Base-by-base conservation (phyloP, 2,329 filamentous ascomycete genomes). In the Didymella keratinophila region DNA sequence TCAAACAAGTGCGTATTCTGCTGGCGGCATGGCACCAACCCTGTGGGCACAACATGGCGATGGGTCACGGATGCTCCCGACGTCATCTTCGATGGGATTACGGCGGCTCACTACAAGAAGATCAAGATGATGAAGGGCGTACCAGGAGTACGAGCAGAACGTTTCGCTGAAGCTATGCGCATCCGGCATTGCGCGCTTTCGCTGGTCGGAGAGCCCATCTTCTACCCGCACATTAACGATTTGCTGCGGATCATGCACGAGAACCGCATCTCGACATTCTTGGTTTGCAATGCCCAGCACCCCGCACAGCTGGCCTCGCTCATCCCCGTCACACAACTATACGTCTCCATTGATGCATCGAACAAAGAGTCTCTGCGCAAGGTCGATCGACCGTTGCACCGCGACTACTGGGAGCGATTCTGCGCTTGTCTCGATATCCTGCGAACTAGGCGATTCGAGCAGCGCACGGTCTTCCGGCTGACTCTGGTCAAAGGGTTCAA, bases 1-100 rank as follows among this genome's bases (percentile, higher is more conserved):
- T 95, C 90, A 62, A 98, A 98, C 81, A 98, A 99, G 77, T 98
- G 95, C 77, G 92, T 99, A 65, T 99, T 98, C 78, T 99, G 94
- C 83, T 99, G 94, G 95, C 89, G 95, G 7, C 95, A 98, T 74
- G 95, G 94, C 52, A 98, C 95, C 0, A 99, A 98, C 75, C 94
- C 94, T 0, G 95, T 98, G 0, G 93, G 93, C 46, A 98, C 95
- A 2, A 96, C 90, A 4, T 98, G 95, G 94, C 89, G 94, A 60
- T 99, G 94, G 94, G 87, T 93, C 49, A 92, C 97, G 28, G 95
- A 98, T 73, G 89, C 92, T 0, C 93, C 94, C 0, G 90, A 97
- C 23, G 78, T 93, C 69, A 96, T 98, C 68, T 97, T 97, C 73
- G 81, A 90, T 36, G 94, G 94, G 47, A 92, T 97, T 63, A 97